phyloP scores from a whole-genome alignment of 2,329 filamentous ascomycete genomes.

The Diaporthe longicolla region DNA sequence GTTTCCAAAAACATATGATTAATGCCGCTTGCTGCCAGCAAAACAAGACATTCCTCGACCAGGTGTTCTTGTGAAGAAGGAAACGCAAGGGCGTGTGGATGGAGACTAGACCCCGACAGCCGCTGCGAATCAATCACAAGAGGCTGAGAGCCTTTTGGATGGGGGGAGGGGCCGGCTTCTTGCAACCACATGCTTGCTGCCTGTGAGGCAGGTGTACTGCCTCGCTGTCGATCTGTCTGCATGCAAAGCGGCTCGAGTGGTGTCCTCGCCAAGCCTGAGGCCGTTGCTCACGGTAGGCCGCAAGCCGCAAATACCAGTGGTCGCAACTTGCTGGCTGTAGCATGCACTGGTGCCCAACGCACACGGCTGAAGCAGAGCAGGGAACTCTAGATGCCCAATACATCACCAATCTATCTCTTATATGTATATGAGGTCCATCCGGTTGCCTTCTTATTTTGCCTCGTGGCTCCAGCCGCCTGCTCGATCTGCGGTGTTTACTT shows the following conservation, averaged over 20 bases:
- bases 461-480: constrained; percentile 12
- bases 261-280: constrained; percentile 7
- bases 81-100: not conserved
- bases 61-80: not conserved
- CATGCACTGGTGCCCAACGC: constrained; percentile 37
- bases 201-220: no score
- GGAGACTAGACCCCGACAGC: not conserved
- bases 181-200: no score
- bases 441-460: constrained; percentile 27
- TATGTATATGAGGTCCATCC: constrained; percentile 25
- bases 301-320: not conserved
- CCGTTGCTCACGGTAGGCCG: not conserved
- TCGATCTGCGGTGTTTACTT: not conserved
- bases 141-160: not conserved
- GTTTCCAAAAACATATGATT: not conserved
- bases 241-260: constrained; percentile 7
- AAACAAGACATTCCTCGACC: not conserved
- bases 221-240: not conserved
- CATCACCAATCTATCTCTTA: not conserved
- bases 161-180: no score
- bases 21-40: constrained; percentile 27
- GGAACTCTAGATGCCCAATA: constrained; percentile 14
- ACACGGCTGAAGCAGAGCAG: not conserved
- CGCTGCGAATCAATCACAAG: not conserved
- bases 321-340: not conserved